These are phyloP conservation scores for Carex sylvatica DNA, from an alignment of 202 grass and related monocot species.

Conservation along the genomic window DNA sequence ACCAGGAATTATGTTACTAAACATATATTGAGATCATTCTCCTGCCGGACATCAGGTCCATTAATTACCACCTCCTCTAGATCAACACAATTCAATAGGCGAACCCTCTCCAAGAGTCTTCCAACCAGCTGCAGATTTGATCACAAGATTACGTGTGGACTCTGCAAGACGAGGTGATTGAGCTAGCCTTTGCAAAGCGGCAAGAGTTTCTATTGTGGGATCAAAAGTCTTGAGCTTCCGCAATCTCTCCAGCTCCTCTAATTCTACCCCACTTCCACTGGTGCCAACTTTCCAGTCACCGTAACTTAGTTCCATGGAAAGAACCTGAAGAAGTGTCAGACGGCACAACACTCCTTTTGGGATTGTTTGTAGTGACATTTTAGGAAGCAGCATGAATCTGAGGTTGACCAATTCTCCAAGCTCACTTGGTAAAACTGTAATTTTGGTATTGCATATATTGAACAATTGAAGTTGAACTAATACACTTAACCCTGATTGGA, in stretches of 20 bases:
- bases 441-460: constrained; percentile 69
- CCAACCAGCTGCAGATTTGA: constrained; percentile 46
- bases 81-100: constrained; percentile 41
- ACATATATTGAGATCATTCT: background rate
- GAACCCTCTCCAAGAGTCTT: constrained; percentile 62
- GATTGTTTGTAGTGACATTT: constrained; percentile 58
- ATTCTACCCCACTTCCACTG: constrained; percentile 61
- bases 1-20: background rate
- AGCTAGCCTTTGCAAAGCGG: constrained; percentile 49
- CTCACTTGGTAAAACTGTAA: constrained; percentile 51
- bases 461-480: constrained; percentile 68
- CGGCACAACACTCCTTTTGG: constrained; percentile 53
- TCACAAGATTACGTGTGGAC: constrained; percentile 57
- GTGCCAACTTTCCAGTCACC: constrained; percentile 64
- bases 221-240: constrained; percentile 70
- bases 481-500: constrained; percentile 55
- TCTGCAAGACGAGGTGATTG: constrained; percentile 49
- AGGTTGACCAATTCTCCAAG: constrained; percentile 52
- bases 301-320: constrained; percentile 75
- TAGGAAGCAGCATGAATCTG: constrained; percentile 61
- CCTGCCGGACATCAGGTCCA: constrained; percentile 23
- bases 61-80: constrained; percentile 59
- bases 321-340: constrained; percentile 52
- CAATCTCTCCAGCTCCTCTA: constrained; percentile 69
- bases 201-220: constrained; percentile 52